Percentiles rank a stretch among this genome's conserved stretches.
Conservation (phyloP, 306 rosid species). For the Fragaria nilgerrensis region DNA sequence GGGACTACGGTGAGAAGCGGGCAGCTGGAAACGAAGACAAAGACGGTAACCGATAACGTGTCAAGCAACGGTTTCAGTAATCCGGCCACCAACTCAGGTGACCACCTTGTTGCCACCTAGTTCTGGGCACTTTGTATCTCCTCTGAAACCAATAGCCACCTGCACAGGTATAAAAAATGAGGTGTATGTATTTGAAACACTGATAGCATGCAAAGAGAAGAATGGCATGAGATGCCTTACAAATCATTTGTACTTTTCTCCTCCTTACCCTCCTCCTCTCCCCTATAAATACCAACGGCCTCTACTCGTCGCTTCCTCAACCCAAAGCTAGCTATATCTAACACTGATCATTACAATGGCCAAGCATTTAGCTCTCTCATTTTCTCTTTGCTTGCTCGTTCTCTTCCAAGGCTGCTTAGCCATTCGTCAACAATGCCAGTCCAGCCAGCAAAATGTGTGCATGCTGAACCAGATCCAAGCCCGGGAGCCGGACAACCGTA, state of each 20-base stretch:
- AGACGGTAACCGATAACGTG: too few species aligned
- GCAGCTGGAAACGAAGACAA: too few species aligned
- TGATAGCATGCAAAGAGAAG: constrained; percentile 26
- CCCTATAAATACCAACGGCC: constrained; percentile 20
- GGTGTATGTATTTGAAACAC: constrained; percentile 8
- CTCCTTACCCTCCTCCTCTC: neutral
- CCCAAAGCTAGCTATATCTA: neutral
- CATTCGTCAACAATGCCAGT: neutral
- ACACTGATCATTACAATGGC: constrained; percentile 28
- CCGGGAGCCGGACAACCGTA: constrained; percentile 35
- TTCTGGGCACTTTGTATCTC: neutral
- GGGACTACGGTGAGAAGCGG: too few species aligned
- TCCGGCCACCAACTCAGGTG: too few species aligned
- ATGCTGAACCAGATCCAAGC: constrained; percentile 34
- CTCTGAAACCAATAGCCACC: constrained; percentile 9
- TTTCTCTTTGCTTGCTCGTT: constrained; percentile 40
- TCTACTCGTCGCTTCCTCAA: constrained; percentile 9
- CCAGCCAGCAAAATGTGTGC: constrained; percentile 24
- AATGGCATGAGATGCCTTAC: constrained; percentile 23
- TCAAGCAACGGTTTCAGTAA: too few species aligned
- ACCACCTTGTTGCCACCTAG: neutral
- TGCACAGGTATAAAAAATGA: neutral
- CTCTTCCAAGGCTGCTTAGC: constrained; percentile 40
- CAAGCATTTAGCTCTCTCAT: constrained; percentile 30
- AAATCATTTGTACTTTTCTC: neutral